Percentiles rank a stretch among this genome's conserved stretches.
Evolutionary conservation across 345 rosid genomes (phyloP).

Genomic region (Ceriops tagal): DNA sequence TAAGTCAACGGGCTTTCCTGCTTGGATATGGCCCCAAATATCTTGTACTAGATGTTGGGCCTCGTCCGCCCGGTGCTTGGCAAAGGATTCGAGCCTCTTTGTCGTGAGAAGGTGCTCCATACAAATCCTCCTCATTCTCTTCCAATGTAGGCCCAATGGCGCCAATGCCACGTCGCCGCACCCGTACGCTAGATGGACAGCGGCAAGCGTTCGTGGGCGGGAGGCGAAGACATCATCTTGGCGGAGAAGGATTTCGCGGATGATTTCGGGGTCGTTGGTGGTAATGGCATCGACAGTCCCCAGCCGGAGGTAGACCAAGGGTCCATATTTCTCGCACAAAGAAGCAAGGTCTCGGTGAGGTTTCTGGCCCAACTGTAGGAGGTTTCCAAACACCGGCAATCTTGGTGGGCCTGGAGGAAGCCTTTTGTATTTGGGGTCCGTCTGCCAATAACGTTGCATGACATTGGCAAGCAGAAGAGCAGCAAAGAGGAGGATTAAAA

Average conservation of each 20-base stretch:
- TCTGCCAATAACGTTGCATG: slow-evolving; percentile 22
- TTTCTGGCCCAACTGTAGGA: slow-evolving; percentile 65
- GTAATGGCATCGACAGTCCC: slow-evolving; percentile 75
- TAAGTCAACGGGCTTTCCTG: slow-evolving; percentile 47
- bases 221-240: slow-evolving; percentile 87
- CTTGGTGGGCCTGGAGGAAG: slow-evolving; percentile 85
- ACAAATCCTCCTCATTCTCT: slow-evolving; percentile 64
- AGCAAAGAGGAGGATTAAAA: no score
- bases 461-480: slow-evolving; percentile 7
- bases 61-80: slow-evolving; percentile 41
- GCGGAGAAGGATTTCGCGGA: slow-evolving; percentile 60
- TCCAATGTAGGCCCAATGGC: slow-evolving; percentile 68
- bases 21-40: slow-evolving; percentile 31
- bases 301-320: slow-evolving; percentile 71
- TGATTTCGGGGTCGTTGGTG: slow-evolving; percentile 66
- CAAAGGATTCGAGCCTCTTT: slow-evolving; percentile 49
- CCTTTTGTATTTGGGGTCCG: slow-evolving; percentile 14
- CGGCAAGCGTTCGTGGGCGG: slow-evolving; percentile 72
- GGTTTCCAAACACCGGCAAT: slow-evolving; percentile 82
- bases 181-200: slow-evolving; percentile 69
- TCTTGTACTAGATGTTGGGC: slow-evolving; percentile 45
- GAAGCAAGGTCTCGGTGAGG: slow-evolving; percentile 78
- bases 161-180: slow-evolving; percentile 83
- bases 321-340: slow-evolving; percentile 61
- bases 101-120: slow-evolving; percentile 60